Evolutionary conservation across 805 yeast species (phyloP), one percentile per base, ranked within the genome.

Genomic region (Starmerella khaoyaiensis): DNA sequence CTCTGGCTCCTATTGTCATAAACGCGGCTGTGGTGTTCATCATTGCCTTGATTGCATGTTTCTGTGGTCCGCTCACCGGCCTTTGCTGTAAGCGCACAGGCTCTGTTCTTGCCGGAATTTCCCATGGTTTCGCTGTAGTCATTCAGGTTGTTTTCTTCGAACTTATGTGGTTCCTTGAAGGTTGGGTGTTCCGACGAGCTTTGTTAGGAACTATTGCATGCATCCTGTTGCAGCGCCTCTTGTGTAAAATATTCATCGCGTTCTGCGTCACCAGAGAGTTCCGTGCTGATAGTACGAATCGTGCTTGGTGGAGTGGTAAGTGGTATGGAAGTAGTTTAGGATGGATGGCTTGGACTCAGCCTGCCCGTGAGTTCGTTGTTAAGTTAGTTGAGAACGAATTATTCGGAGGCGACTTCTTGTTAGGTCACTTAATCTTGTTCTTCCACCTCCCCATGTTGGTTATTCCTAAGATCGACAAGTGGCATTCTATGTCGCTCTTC

Each of bases 301-400:
- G 93, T 52, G 97, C 98, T 21, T 90, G 93, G 93, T 90, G 99
- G 99, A 81, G 94, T 41, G 99, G 99, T 71, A 86, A 84, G 64
- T 90, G 99, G 99, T 84, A 86, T 61, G 90, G 93, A 42, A 69
- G 81, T 43, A 90, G 94, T 56, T 64, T 87, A 62, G 98, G 97
- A 42, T 75, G 77, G 74, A 74, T 78, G 71, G 94, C 96, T 16
- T 72, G 80, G 69, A 77, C 97, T 23, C 97, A 87, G 67, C 98
- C 98, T 45, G 57, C 80, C 36, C 82, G 99, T 70, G 99, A 90
- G 67, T 82, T 82, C 56, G 70, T 74, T 54, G 96, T 96, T 50
- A 90, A 90, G 72, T 71, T 78, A 46, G 81, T 87, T 52, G 99
- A 90, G 66, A 63, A 81, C 68, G 82, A 94, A 37, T 87, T 84